Base-by-base conservation (phyloP, 75 land plant species). In the Picea sitchensis region DNA sequence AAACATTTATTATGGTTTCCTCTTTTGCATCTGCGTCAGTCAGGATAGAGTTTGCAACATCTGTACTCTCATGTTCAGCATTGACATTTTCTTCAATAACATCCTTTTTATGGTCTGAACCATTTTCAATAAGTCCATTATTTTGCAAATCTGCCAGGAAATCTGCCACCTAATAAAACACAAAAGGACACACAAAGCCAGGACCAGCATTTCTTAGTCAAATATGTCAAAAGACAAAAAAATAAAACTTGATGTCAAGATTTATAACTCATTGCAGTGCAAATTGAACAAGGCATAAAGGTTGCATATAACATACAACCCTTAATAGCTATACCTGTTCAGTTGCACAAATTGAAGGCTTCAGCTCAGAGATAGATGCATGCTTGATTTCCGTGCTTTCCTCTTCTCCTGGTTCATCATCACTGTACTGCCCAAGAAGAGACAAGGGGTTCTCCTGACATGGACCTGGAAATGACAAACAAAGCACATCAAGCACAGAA, bases 351-450 rank as follows among this genome's bases (percentile, higher is more conserved):
- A 54, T 78, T 30, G 84, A 58, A 71, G 20, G 21, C 44, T 44
- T 41, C 21, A 47, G 20, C 23, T 71, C 74, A 5, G 74, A 44
- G 21, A n/a, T 11, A n/a, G 3, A 9, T 38, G 79, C 78, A 68
- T 62, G 13, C 14, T 81, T 64, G 21, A 38, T 56, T 18, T 65
- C 58, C 23, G 78, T 56, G 51, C 61, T 44, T 38, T 79, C 79
- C 51, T 86, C 90, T 65, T 87, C 91, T 71, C 87, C 92, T 34
- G 77, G 69, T 38, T 96, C 96, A 78, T 92, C 94, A 81, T 92
- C 98, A 85, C 96, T 94, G 63, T 96, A 96, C 80, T 96, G 98
- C 32, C 90, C 98, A 74, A 96, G 94, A 38, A 96, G 83, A 14
- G 90, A 79, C 61, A 96, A 75, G 14, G 98, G 93, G 81, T 94